Evolutionary conservation across 805 yeast species (phyloP).

Genomic region (Wickerhamiella australiensis): DNA sequence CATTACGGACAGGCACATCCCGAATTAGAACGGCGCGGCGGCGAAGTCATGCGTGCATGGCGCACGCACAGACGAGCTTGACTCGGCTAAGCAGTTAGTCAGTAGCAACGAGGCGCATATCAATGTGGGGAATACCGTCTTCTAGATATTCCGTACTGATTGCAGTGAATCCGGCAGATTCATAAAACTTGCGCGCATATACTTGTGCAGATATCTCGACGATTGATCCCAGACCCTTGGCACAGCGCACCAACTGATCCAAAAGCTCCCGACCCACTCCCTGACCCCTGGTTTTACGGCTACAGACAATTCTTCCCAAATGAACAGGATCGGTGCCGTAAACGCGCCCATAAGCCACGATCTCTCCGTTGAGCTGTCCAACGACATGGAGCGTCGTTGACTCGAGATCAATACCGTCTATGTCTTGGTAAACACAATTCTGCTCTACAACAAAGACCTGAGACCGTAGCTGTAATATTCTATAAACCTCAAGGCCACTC

Average conservation of each 20-base stretch:
- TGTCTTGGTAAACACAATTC: constrained; percentile 19
- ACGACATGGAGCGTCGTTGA: constrained; percentile 14
- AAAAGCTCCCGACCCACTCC: constrained; percentile 19
- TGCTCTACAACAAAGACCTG: constrained; percentile 24
- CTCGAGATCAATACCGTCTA: constrained; percentile 19
- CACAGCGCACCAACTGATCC: constrained; percentile 1
- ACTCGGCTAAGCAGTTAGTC: background rate
- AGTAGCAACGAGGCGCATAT: constrained; percentile 14
- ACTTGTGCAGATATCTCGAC: constrained; percentile 17
- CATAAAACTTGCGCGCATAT: constrained; percentile 17
- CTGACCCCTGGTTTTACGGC: constrained; percentile 9
- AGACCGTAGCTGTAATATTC: constrained; percentile 15
- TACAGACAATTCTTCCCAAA: constrained; percentile 21
- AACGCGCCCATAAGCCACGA: constrained; percentile 13
- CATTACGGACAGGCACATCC: background rate
- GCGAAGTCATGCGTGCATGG: background rate
- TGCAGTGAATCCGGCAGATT: constrained; percentile 15
- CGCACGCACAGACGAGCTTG: background rate
- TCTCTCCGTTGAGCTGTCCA: constrained; percentile 5
- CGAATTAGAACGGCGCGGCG: background rate
- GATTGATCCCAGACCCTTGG: background rate
- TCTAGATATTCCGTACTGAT: constrained; percentile 13
- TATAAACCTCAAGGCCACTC: constrained; percentile 14
- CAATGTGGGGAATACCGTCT: constrained; percentile 19
- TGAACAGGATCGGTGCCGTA: background rate